These are phyloP conservation scores for Fusarium pseudograminearum DNA, from an alignment of 2,329 filamentous ascomycete genomes.

Conservation along the genomic window DNA sequence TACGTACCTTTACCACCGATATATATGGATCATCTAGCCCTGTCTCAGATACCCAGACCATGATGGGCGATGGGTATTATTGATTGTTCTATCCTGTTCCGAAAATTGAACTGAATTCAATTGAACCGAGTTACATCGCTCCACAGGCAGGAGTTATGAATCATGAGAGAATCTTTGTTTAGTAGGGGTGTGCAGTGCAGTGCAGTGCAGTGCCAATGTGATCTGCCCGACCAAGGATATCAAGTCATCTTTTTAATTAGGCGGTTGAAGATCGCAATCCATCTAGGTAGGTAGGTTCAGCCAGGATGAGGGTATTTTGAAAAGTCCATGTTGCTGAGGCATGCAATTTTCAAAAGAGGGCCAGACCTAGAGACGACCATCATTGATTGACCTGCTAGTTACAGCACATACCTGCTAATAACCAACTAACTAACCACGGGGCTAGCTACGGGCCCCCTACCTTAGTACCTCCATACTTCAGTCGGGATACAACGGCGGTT, in stretches of 20 bases:
- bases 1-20: background rate
- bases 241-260: conserved; percentile 18
- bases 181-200: background rate
- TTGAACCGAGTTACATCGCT: background rate
- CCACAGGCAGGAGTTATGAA: background rate
- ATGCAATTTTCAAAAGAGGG: conserved; percentile 20
- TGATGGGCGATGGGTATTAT: background rate
- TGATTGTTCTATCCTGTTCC: background rate
- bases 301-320: conserved; percentile 20
- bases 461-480: background rate
- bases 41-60: background rate
- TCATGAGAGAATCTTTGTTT: background rate
- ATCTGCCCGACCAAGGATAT: conserved; percentile 5
- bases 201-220: background rate
- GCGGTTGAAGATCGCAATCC: conserved; percentile 37
- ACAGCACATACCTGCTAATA: background rate
- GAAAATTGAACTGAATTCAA: background rate
- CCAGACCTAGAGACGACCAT: background rate
- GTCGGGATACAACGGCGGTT: background rate
- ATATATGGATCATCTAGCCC: background rate
- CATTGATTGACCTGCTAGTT: background rate
- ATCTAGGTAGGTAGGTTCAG: conserved; percentile 1
- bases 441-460: background rate
- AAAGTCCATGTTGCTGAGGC: conserved; percentile 23
- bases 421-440: background rate